phyloP scores from a whole-genome alignment of 2,329 filamentous ascomycete species.

The Ophiosphaerella herpotricha region DNA sequence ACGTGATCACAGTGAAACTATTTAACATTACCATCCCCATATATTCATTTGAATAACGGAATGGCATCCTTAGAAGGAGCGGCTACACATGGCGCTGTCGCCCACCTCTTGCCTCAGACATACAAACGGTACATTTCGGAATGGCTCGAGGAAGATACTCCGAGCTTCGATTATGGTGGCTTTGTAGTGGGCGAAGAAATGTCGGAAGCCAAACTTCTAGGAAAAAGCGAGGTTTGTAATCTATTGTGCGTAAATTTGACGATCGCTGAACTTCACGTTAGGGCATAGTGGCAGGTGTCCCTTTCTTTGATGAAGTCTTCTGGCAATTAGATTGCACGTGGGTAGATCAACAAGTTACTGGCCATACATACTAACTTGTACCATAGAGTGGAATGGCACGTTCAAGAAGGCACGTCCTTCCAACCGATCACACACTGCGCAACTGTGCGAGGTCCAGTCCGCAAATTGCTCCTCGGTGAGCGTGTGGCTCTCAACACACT shows the following conservation, averaged over 20 bases:
- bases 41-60: neutral
- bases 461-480: slow-evolving; percentile 87
- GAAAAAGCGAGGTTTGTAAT: slow-evolving; percentile 58
- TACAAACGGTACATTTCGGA: slow-evolving; percentile 80
- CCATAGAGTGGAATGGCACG: slow-evolving; percentile 78
- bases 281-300: slow-evolving; percentile 86
- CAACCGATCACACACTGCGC: slow-evolving; percentile 67
- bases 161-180: slow-evolving; percentile 94
- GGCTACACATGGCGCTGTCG: slow-evolving; percentile 61
- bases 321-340: slow-evolving; percentile 80
- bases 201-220: slow-evolving; percentile 57
- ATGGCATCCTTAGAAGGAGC: slow-evolving; percentile 54
- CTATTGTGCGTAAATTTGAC: neutral
- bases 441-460: slow-evolving; percentile 81
- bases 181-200: slow-evolving; percentile 83
- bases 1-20: too few species aligned
- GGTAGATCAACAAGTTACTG: slow-evolving; percentile 28
- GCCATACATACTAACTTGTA: neutral
- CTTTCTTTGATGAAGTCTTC: slow-evolving; percentile 96
- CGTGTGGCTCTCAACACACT: slow-evolving; percentile 89
- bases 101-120: slow-evolving; percentile 79
- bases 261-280: slow-evolving; percentile 23
- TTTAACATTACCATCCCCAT: too few species aligned
- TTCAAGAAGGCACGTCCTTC: slow-evolving; percentile 73
- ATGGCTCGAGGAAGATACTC: slow-evolving; percentile 96